Evolutionary conservation across 2,329 filamentous ascomycete genomes (phyloP), one percentile per base, ranked within the genome.

Genomic region (Xylariomycetidae sp.): DNA sequence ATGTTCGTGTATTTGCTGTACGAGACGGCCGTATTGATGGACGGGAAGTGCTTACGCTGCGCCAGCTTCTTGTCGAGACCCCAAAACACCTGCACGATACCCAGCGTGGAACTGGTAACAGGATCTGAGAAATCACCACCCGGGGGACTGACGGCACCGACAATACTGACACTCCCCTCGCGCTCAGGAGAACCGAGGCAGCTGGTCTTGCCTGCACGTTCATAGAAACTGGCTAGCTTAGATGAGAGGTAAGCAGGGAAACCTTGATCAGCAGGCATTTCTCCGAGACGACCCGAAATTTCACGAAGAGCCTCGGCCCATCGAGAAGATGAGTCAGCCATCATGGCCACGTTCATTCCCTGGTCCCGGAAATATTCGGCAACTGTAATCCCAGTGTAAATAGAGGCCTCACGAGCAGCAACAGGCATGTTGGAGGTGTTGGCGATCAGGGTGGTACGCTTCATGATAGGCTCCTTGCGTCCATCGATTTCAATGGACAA

Each of bases 361-460:
- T 95, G 88, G 57, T 98, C 92, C 48, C 92, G 78, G 72, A 97
- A 97, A 57, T 98, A 98, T 61, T 98, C 92, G 26, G 88, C 86
- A 1, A 96, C 83, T 0, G 88, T 94, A 46, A 96, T 95, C 31
- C 78, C 92, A 3, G 92, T 98, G 68, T 98, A 98, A 60, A 98
- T 98, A 46, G 92, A 98, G 37, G 92, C 92, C 66, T 98, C 92
- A 69, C 92, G 88, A 41, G 92, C 92, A 45, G 92, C 92, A 56
- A 98, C 92, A 42, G 92, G 92, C 92, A 98, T 98, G 74, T 98
- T 98, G 53, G 92, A 98, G 27, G 92, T 98, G 69, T 98, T 98
- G 63, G 92, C 92, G 58, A 98, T 97, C 41, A 98, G 76, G 15
- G 88, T 94, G 12, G 92, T 98, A 62, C 92, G 90, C 80, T 98